Conservation (phyloP, 257 asterid species). For the Solanum peruvianum region DNA sequence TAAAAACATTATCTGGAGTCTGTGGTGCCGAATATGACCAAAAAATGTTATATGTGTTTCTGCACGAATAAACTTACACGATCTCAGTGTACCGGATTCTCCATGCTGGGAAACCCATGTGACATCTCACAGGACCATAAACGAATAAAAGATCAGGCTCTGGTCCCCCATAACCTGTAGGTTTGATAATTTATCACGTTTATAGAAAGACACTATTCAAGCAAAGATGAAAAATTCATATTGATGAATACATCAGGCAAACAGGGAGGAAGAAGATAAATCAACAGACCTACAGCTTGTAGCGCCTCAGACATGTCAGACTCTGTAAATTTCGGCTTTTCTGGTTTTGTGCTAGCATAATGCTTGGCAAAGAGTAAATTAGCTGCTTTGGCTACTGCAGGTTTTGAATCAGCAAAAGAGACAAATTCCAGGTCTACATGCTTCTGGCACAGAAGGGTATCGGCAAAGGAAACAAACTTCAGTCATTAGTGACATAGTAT, state of each 20-base stretch:
- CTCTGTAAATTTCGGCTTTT: slow-evolving; percentile 49
- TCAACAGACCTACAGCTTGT: slow-evolving; percentile 44
- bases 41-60: background rate
- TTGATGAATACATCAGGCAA: background rate
- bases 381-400: slow-evolving; percentile 81
- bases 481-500: background rate
- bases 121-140: slow-evolving; percentile 89
- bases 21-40: background rate
- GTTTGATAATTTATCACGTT: background rate
- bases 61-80: slow-evolving; percentile 42
- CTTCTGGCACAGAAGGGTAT: slow-evolving; percentile 25
- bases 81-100: slow-evolving; percentile 93
- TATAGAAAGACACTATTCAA: background rate
- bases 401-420: slow-evolving; percentile 72
- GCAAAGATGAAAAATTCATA: background rate
- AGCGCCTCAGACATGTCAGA: slow-evolving; percentile 65
- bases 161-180: slow-evolving; percentile 49
- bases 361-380: slow-evolving; percentile 52
- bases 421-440: slow-evolving; percentile 48
- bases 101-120: slow-evolving; percentile 94
- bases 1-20: background rate
- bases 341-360: slow-evolving; percentile 19
- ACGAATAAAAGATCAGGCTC: slow-evolving; percentile 83
- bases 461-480: slow-evolving; percentile 24
- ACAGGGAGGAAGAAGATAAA: slow-evolving; percentile 1